Base-by-base conservation (phyloP, 768 basidiomycete species). In the Boletus huronensis region DNA sequence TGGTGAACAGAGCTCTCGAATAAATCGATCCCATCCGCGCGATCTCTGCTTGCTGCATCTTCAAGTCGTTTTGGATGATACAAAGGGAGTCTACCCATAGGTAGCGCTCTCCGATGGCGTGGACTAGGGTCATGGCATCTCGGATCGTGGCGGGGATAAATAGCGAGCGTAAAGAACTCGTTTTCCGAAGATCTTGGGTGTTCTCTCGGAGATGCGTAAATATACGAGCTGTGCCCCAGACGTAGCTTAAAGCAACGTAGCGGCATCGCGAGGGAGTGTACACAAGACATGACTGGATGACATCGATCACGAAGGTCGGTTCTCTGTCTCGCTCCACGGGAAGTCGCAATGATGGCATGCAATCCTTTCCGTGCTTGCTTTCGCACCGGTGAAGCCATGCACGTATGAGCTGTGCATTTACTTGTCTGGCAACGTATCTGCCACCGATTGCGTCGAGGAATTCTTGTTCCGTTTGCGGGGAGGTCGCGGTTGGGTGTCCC, bases 31-130 rank as follows among this genome's bases (percentile, higher is more conserved):
- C 56, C 67, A 69, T 68, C 17, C 48, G 55, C 32, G 11, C 28
- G 19, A 68, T 58, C 47, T 66, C 67, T 6, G 45, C 19, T 11
- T 57, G 46, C 16, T 57, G 48, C 56, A 64, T 64, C 43, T 36
- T 35, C 21, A 29, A 29, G 13, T 66, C 50, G 16, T 67, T 28
- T 42, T 64, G 65, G 32, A 55, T 51, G 35, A 67, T 69, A 14
- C 65, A 67, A 0, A 66, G 19, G 3, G 65, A 55, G 23, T 66
- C 67, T 3, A 69, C 59, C 65, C 67, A 66, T 17, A 66, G 36
- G 34, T 67, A 69, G 17, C 59, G 59, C 40, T 63, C 56, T 38
- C 64, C 58, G 11, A 70, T 60, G 34, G 48, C 43, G 7, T 36
- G 57, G 10, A 59, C 55, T 10, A 70, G 46, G 5, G 57, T 54